Evolutionary conservation across 2,329 filamentous ascomycete genomes (phyloP).

Genomic region (Onygena corvina): DNA sequence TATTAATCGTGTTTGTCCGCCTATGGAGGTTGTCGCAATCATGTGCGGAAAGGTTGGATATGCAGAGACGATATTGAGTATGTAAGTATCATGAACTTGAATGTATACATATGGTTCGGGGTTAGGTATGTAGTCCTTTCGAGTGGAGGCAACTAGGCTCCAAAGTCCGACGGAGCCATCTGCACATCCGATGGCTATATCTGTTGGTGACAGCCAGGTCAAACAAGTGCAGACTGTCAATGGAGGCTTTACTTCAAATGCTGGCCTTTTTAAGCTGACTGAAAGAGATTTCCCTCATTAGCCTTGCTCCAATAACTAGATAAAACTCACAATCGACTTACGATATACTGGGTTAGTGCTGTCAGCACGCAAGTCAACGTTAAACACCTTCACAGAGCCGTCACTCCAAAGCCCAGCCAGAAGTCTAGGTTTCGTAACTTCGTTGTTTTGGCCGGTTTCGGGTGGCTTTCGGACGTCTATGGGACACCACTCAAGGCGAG

Average conservation of each 20-base stretch:
- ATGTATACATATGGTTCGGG: conserved; percentile 28
- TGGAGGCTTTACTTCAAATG: conserved; percentile 41
- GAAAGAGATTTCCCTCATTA: conserved; percentile 8
- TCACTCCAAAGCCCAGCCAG: conserved; percentile 48
- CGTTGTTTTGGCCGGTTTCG: conserved; percentile 21
- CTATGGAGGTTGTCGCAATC: conserved; percentile 42
- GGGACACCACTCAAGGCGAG: conserved; percentile 47
- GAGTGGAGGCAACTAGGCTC: conserved; percentile 28
- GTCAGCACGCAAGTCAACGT: conserved; percentile 32
- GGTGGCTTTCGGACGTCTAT: conserved; percentile 26
- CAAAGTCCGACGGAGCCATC: conserved; percentile 47
- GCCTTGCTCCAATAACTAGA: not conserved
- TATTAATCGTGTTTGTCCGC: conserved; percentile 44
- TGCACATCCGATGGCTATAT: conserved; percentile 45
- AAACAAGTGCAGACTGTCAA: conserved; percentile 44
- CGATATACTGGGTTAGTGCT: conserved; percentile 23
- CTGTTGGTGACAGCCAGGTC: conserved; percentile 45
- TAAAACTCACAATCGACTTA: conserved; percentile 4
- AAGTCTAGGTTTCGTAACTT: conserved; percentile 16
- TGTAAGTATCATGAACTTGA: conserved; percentile 28
- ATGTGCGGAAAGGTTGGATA: conserved; percentile 44
- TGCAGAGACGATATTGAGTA: conserved; percentile 34
- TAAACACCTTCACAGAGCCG: conserved; percentile 43
- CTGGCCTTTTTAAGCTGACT: conserved; percentile 37
- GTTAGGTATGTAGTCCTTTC: conserved; percentile 10